phyloP scores from a whole-genome alignment of 306 rosid genomes.

The Pterocarpus macrocarpus region DNA sequence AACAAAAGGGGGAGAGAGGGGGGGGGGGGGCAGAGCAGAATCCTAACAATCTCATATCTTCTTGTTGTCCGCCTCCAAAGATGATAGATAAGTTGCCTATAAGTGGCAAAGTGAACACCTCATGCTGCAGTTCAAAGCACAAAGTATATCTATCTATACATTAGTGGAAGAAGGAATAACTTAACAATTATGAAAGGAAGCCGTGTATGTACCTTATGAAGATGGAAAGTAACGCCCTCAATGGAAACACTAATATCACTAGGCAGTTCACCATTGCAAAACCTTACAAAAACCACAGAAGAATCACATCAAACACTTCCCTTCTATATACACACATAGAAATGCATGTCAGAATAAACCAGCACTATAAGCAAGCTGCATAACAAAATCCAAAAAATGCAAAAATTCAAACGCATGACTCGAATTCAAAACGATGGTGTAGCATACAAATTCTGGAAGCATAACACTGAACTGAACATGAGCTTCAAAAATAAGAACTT shows the following conservation, averaged over 20 bases:
- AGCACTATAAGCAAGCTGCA: not conserved
- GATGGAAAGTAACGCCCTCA: slow-evolving; percentile 73
- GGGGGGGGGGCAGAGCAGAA: not conserved
- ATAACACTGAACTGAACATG: not conserved
- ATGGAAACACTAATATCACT: slow-evolving; percentile 74
- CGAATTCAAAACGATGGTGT: slow-evolving; percentile 4
- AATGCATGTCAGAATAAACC: slow-evolving; percentile 32
- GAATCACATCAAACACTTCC: slow-evolving; percentile 36
- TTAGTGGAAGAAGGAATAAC: slow-evolving; percentile 1
- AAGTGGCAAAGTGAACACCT: not conserved
- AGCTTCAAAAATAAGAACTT: not conserved
- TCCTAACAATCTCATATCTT: not conserved
- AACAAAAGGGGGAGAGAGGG: too few relatives aligned
- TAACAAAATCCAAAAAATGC: not conserved
- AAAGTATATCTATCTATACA: not conserved
- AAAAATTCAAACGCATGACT: not conserved
- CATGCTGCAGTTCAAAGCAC: not conserved
- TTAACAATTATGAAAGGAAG: slow-evolving; percentile 20
- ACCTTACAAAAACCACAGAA: slow-evolving; percentile 56
- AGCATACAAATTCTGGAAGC: not conserved
- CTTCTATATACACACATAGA: not conserved
- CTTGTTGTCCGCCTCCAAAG: not conserved
- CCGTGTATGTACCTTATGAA: slow-evolving; percentile 72
- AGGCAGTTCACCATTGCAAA: slow-evolving; percentile 72
- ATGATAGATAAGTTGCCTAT: not conserved